Percentiles rank a stretch among this genome's conserved stretches.
These are phyloP conservation scores for Exophiala alcalophila DNA, from an alignment of 2,329 filamentous ascomycete genomes.

Conservation along the genomic window DNA sequence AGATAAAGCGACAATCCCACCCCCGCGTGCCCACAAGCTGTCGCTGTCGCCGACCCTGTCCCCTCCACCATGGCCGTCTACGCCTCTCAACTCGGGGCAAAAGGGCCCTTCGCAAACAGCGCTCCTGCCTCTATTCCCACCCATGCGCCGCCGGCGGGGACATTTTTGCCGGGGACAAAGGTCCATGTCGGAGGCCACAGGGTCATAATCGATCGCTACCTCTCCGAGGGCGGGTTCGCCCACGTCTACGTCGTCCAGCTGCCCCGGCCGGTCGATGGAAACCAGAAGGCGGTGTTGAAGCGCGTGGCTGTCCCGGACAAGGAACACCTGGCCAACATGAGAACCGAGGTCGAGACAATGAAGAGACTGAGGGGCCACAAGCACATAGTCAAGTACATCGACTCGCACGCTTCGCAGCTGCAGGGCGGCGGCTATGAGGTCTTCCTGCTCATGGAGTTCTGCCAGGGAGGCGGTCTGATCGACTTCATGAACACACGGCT, in stretches of 20 bases:
- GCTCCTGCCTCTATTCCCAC: slow-evolving; percentile 34
- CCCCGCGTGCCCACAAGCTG: slow-evolving; percentile 5
- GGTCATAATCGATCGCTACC: slow-evolving; percentile 92
- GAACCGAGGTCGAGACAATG: slow-evolving; percentile 99
- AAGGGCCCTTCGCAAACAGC: slow-evolving; percentile 22
- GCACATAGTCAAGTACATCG: slow-evolving; percentile 95
- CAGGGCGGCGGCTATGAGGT: slow-evolving; percentile 94
- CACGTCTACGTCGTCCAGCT: slow-evolving; percentile 96
- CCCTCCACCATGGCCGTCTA: slow-evolving; percentile 29
- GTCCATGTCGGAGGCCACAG: slow-evolving; percentile 92
- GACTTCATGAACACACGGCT: slow-evolving; percentile 99
- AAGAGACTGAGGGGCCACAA: slow-evolving; percentile 97
- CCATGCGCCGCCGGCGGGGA: slow-evolving; percentile 62
- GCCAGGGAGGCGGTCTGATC: slow-evolving; percentile 89
- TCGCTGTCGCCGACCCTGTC: slow-evolving; percentile 1
- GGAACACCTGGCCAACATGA: slow-evolving; percentile 89
- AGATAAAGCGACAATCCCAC: slow-evolving; percentile 10
- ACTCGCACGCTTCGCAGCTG: slow-evolving; percentile 94
- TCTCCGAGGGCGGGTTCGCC: slow-evolving; percentile 96
- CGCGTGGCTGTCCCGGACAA: slow-evolving; percentile 95
- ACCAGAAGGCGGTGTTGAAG: slow-evolving; percentile 83
- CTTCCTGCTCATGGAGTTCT: slow-evolving; percentile 97
- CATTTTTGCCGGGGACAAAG: slow-evolving; percentile 90
- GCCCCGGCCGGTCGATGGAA: slow-evolving; percentile 70
- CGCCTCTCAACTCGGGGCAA: slow-evolving; percentile 25